phyloP scores from a whole-genome alignment of 208 protist species.

The Leishmania braziliensis region DNA sequence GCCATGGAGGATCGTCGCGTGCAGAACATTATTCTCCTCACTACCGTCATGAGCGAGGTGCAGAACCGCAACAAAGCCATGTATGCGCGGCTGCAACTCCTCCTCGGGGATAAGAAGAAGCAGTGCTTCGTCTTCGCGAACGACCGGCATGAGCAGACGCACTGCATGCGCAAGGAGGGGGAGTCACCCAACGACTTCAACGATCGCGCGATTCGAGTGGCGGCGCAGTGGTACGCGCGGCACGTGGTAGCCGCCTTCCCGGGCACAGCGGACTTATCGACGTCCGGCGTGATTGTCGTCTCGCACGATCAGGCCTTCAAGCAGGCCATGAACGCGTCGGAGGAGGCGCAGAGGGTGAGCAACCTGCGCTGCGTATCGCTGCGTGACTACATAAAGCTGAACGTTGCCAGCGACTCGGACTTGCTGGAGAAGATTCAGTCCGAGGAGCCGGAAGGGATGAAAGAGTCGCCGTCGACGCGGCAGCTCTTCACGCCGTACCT shows the following conservation, averaged over 20 bases:
- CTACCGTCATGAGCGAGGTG: slow-evolving; percentile 90
- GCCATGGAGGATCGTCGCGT: slow-evolving; percentile 77
- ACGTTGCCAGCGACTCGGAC: slow-evolving; percentile 57
- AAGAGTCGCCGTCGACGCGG: slow-evolving; percentile 48
- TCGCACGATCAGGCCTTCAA: slow-evolving; percentile 77
- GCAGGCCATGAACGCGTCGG: slow-evolving; percentile 35
- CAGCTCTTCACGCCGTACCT: slow-evolving; percentile 67
- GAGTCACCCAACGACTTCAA: slow-evolving; percentile 91
- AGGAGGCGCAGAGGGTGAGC: slow-evolving; percentile 22
- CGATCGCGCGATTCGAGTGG: slow-evolving; percentile 86
- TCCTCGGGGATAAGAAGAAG: slow-evolving; percentile 70
- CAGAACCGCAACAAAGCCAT: slow-evolving; percentile 89
- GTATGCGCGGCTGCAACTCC: slow-evolving; percentile 82
- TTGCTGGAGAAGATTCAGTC: slow-evolving; percentile 86
- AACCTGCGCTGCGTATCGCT: slow-evolving; percentile 73
- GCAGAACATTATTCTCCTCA: slow-evolving; percentile 88
- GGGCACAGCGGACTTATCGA: not conserved
- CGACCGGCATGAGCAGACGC: slow-evolving; percentile 90
- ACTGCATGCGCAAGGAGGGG: slow-evolving; percentile 58
- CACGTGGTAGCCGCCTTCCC: slow-evolving; percentile 62
- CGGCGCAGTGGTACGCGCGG: slow-evolving; percentile 86
- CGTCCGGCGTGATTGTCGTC: slow-evolving; percentile 47
- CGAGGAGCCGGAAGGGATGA: slow-evolving; percentile 71
- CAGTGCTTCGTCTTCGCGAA: slow-evolving; percentile 93
- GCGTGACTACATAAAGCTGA: slow-evolving; percentile 56